These are phyloP conservation scores for Moricandia moricandioides DNA, from an alignment of 345 rosid species.

Conservation along the genomic window DNA sequence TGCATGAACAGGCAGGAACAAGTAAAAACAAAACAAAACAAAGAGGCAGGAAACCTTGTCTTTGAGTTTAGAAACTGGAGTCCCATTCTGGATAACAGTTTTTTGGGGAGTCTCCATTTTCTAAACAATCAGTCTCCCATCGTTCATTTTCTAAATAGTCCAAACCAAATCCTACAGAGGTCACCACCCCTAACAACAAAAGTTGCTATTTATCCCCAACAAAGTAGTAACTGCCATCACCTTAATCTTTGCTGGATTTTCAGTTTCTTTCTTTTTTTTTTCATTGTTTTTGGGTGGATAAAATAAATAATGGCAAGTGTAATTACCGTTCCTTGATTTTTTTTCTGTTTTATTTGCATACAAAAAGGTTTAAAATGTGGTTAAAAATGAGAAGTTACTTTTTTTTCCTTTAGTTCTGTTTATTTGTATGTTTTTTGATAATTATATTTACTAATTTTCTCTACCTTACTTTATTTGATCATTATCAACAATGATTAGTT, in stretches of 20 bases:
- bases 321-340: not conserved
- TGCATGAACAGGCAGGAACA: not conserved
- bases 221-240: constrained; percentile 39
- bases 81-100: not conserved
- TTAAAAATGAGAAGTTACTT: not conserved
- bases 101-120: not conserved
- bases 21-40: not conserved
- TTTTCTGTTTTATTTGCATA: constrained; percentile 32
- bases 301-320: constrained; percentile 1
- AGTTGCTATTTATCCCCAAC: constrained; percentile 32
- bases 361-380: not conserved
- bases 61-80: not conserved
- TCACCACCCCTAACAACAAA: constrained; percentile 2
- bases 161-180: not conserved
- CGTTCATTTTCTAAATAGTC: constrained; percentile 10
- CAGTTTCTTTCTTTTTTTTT: not conserved
- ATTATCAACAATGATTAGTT: constrained; percentile 26
- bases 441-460: not conserved
- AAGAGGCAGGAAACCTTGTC: not conserved
- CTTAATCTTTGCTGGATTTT: not conserved
- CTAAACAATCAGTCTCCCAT: not conserved
- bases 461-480: not conserved
- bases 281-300: not conserved
- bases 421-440: not conserved
- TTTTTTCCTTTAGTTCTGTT: not conserved